phyloP scores from a whole-genome alignment of 164 flowering plant genomes.

The Euptelea pleiosperma region DNA sequence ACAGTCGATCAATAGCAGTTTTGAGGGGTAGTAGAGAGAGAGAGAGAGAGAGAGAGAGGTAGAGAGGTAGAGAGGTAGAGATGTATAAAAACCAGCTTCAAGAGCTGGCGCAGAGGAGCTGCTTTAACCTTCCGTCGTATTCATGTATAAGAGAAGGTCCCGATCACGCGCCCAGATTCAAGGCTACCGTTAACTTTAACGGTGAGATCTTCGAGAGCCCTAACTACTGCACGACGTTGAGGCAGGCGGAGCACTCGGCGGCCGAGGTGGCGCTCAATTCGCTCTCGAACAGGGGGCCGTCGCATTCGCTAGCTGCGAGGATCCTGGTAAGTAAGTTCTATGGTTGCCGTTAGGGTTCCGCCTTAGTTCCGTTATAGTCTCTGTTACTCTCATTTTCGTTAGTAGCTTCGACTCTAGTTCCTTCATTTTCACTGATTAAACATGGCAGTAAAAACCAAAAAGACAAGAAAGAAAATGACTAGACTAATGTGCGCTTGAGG shows the following conservation, averaged over 20 bases:
- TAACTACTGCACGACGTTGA: constrained; percentile 74
- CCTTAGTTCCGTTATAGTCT: too few species aligned
- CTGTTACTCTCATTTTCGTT: too few species aligned
- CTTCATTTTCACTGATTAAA: too few species aligned
- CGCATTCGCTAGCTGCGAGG: constrained; percentile 89
- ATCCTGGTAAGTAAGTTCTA: constrained; percentile 47
- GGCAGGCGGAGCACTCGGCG: constrained; percentile 98
- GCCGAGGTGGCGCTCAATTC: constrained; percentile 94
- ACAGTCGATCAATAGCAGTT: too few species aligned
- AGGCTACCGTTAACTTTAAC: constrained; percentile 88
- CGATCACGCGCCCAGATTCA: constrained; percentile 98
- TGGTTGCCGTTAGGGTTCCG: constrained; percentile 14
- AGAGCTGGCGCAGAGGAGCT: constrained; percentile 99
- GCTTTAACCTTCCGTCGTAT: constrained; percentile 92
- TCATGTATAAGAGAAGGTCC: constrained; percentile 94
- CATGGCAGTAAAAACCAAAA: too few species aligned
- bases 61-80: too few species aligned
- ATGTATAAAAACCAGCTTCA: constrained; percentile 99
- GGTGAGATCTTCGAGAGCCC: constrained; percentile 94
- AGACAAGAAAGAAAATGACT: too few species aligned
- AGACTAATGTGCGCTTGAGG: too few species aligned
- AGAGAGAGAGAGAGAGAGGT: too few species aligned
- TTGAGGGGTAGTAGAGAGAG: too few species aligned
- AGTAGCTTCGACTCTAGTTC: too few species aligned
- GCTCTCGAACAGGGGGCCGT: constrained; percentile 75